These are phyloP conservation scores for Globisporangium cylindrosporum DNA, from an alignment of 352 stramenopile genomes.

Conservation along the genomic window DNA sequence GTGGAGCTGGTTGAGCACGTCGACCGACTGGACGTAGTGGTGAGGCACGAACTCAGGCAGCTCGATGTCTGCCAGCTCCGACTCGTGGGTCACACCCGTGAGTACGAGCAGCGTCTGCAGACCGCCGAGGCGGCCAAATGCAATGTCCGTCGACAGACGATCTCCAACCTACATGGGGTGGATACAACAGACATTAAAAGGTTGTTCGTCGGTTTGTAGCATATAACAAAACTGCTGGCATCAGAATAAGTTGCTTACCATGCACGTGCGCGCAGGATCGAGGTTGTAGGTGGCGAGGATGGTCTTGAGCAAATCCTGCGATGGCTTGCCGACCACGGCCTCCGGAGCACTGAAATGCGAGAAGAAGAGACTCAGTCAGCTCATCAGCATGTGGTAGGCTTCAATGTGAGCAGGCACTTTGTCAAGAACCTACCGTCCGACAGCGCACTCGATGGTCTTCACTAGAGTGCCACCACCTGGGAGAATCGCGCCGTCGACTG, in stretches of 20 bases:
- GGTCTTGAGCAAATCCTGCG: constrained; percentile 77
- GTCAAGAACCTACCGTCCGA: constrained; percentile 50
- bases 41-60: constrained; percentile 56
- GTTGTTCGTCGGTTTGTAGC: neutral
- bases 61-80: constrained; percentile 51
- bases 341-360: constrained; percentile 50
- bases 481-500: constrained; percentile 66
- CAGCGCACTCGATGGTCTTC: constrained; percentile 59
- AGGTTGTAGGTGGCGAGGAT: constrained; percentile 74
- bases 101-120: constrained; percentile 77
- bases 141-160: constrained; percentile 79
- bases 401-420: neutral
- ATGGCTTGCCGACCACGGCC: constrained; percentile 78
- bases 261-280: constrained; percentile 71
- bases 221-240: neutral
- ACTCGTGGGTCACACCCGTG: constrained; percentile 60
- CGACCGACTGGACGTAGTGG: constrained; percentile 67
- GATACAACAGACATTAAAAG: neutral
- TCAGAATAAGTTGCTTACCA: constrained; percentile 35
- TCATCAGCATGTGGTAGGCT: neutral
- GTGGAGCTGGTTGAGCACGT: constrained; percentile 70
- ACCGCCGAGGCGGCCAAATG: constrained; percentile 71
- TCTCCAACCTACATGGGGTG: constrained; percentile 58
- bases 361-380: neutral
- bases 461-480: constrained; percentile 69